A percentile compares a stretch with the other conserved stretches of the same genome.
Evolutionary conservation across 495 filamentous ascomycete species (phyloP).

Genomic region (Xylaria palmicola): DNA sequence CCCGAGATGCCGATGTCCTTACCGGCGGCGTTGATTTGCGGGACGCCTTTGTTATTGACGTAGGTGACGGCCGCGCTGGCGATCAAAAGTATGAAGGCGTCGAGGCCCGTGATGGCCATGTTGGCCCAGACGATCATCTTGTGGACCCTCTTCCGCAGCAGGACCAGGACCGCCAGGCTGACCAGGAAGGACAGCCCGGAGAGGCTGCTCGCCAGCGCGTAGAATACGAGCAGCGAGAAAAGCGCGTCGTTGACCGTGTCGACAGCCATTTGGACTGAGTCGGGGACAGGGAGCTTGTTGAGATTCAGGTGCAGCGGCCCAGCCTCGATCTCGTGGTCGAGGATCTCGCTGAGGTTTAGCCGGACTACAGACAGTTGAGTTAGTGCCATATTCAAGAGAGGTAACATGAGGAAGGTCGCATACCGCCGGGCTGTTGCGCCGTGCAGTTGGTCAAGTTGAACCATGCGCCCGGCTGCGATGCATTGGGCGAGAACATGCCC

Average conservation of each 20-base stretch:
- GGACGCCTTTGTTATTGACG: slow-evolving; percentile 29
- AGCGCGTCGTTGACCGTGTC: slow-evolving; percentile 47
- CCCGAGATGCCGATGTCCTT: slow-evolving; percentile 33
- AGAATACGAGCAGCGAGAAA: slow-evolving; percentile 62
- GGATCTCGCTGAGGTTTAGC: slow-evolving; percentile 59
- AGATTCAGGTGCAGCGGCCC: slow-evolving; percentile 52
- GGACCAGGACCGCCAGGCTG: slow-evolving; percentile 41
- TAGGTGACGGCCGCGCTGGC: slow-evolving; percentile 33
- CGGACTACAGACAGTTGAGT: slow-evolving; percentile 26
- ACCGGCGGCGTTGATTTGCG: slow-evolving; percentile 34
- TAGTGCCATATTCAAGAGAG: neutral
- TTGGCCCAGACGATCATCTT: slow-evolving; percentile 43
- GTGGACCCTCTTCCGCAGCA: slow-evolving; percentile 31
- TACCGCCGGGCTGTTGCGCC: slow-evolving; percentile 52
- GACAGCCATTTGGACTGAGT: slow-evolving; percentile 60
- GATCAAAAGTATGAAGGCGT: slow-evolving; percentile 24
- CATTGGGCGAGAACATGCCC: slow-evolving; percentile 57
- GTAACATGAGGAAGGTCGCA: slow-evolving; percentile 27
- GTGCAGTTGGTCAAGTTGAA: slow-evolving; percentile 64
- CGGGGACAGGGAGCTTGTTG: slow-evolving; percentile 58
- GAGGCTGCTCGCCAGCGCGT: slow-evolving; percentile 60
- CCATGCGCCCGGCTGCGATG: slow-evolving; percentile 43
- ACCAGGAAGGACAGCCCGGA: slow-evolving; percentile 56
- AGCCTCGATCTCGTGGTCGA: slow-evolving; percentile 53
- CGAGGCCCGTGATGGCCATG: slow-evolving; percentile 36